phyloP scores from a whole-genome alignment of 1,284 basidiomycete species.

The Ustilago cynodontis region DNA sequence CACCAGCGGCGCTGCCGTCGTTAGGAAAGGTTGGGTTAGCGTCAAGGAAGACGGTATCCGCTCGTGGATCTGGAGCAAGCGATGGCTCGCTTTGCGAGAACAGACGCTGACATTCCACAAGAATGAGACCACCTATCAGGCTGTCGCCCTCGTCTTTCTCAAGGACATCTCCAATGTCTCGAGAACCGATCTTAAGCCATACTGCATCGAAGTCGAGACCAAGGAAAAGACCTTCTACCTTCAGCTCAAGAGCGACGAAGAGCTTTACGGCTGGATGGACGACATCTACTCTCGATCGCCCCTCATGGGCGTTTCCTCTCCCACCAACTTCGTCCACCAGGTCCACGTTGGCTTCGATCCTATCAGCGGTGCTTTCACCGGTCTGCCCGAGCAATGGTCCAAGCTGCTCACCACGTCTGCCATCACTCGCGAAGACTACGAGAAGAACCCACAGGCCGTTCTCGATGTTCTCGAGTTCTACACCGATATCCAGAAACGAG shows the following conservation, averaged over 20 bases:
- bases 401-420: slow-evolving; percentile 94
- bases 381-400: slow-evolving; percentile 96
- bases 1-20: slow-evolving; percentile 55
- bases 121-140: slow-evolving; percentile 81
- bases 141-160: slow-evolving; percentile 77
- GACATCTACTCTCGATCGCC: slow-evolving; percentile 93
- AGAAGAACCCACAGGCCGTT: slow-evolving; percentile 95
- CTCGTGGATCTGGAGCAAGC: slow-evolving; percentile 91
- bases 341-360: slow-evolving; percentile 98
- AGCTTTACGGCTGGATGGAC: slow-evolving; percentile 95
- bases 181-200: slow-evolving; percentile 91
- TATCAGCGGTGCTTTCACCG: slow-evolving; percentile 91
- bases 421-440: slow-evolving; percentile 97
- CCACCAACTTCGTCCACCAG: slow-evolving; percentile 97
- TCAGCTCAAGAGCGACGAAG: slow-evolving; percentile 91
- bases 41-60: slow-evolving; percentile 72
- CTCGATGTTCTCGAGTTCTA: slow-evolving; percentile 98
- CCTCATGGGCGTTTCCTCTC: slow-evolving; percentile 90
- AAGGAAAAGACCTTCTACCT: slow-evolving; percentile 82
- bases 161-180: slow-evolving; percentile 87
- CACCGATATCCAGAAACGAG: slow-evolving; percentile 95
- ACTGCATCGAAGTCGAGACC: slow-evolving; percentile 82
- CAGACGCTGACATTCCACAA: slow-evolving; percentile 87
- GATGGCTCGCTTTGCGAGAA: slow-evolving; percentile 89
- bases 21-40: slow-evolving; percentile 68